These are phyloP conservation scores for Sherardia arvensis DNA, from an alignment of 257 asterid species.

Conservation along the genomic window DNA sequence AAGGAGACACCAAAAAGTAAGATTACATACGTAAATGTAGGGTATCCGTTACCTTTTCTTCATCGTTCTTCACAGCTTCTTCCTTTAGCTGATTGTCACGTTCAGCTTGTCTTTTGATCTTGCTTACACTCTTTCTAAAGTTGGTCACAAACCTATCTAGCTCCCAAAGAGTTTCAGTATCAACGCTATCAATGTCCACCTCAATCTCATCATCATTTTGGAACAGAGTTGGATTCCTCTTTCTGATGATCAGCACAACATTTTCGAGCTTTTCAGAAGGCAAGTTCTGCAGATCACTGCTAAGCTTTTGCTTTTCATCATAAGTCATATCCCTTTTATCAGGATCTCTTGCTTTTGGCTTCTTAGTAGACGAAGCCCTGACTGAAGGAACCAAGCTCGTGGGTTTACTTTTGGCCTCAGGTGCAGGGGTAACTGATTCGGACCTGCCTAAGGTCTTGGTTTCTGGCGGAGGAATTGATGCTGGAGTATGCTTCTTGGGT, in stretches of 20 bases:
- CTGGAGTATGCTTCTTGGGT: constrained; percentile 39
- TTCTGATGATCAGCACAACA: constrained; percentile 45
- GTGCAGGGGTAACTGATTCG: constrained; percentile 23
- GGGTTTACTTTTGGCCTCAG: constrained; percentile 35
- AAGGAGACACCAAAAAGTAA: background rate
- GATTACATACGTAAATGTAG: background rate
- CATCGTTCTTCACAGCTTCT: constrained; percentile 31
- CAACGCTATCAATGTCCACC: constrained; percentile 83
- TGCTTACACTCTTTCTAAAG: constrained; percentile 62
- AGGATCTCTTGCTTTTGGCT: constrained; percentile 88
- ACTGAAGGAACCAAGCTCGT: constrained; percentile 29
- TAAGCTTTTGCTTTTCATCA: constrained; percentile 86
- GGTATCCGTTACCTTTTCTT: constrained; percentile 17
- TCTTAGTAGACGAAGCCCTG: constrained; percentile 41
- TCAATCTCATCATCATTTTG: constrained; percentile 91
- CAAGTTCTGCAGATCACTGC: constrained; percentile 54
- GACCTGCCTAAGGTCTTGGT: constrained; percentile 27
- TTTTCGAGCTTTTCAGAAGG: constrained; percentile 89
- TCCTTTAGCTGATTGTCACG: constrained; percentile 26
- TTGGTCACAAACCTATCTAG: constrained; percentile 84
- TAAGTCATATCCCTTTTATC: constrained; percentile 90
- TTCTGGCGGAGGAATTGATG: constrained; percentile 26
- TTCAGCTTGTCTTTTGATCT: constrained; percentile 62
- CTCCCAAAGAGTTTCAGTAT: constrained; percentile 95
- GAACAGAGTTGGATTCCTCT: constrained; percentile 64